Evolutionary conservation across 2,329 filamentous ascomycete genomes (phyloP).

Genomic region (Sporothrix euskadiensis): DNA sequence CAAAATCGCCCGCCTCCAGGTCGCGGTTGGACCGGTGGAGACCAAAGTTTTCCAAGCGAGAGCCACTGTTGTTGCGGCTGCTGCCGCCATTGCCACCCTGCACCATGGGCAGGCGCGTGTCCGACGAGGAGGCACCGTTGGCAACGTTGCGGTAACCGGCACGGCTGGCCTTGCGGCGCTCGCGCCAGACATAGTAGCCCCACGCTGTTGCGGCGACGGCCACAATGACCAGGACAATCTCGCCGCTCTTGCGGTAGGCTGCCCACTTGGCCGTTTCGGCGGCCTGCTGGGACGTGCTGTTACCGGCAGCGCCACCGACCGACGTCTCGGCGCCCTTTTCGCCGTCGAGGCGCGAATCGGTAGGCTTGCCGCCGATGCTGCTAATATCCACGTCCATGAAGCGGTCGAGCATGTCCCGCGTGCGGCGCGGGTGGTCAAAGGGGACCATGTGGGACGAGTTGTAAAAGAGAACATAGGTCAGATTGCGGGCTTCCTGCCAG

Average conservation of each 20-base stretch:
- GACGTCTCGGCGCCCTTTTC: slow-evolving; percentile 77
- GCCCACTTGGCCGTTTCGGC: slow-evolving; percentile 78
- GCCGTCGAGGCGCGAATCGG: slow-evolving; percentile 80
- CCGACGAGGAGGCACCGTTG: slow-evolving; percentile 39
- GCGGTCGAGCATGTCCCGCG: slow-evolving; percentile 93
- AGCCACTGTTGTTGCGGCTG: slow-evolving; percentile 34
- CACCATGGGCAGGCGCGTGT: slow-evolving; percentile 29
- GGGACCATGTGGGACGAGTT: slow-evolving; percentile 98
- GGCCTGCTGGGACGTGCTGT: slow-evolving; percentile 65
- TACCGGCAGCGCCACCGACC: slow-evolving; percentile 67
- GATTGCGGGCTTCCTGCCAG: slow-evolving; percentile 90
- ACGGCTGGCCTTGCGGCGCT: slow-evolving; percentile 53
- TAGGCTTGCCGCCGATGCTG: slow-evolving; percentile 76
- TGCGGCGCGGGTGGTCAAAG: slow-evolving; percentile 83
- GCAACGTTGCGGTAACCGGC: slow-evolving; percentile 55
- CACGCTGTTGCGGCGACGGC: slow-evolving; percentile 70
- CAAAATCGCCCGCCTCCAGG: slow-evolving; percentile 64
- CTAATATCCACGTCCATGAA: slow-evolving; percentile 93
- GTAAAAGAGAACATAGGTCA: slow-evolving; percentile 94
- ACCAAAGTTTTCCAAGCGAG: slow-evolving; percentile 50
- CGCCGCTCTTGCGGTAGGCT: slow-evolving; percentile 84
- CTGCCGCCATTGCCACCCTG: slow-evolving; percentile 31
- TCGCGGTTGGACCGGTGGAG: slow-evolving; percentile 51
- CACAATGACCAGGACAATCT: slow-evolving; percentile 81
- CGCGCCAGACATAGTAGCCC: slow-evolving; percentile 70